A percentile compares a stretch with the other conserved stretches of the same genome.
Evolutionary conservation across 176 grass and related monocot species (phyloP).

Genomic region (Microstegium vimineum): DNA sequence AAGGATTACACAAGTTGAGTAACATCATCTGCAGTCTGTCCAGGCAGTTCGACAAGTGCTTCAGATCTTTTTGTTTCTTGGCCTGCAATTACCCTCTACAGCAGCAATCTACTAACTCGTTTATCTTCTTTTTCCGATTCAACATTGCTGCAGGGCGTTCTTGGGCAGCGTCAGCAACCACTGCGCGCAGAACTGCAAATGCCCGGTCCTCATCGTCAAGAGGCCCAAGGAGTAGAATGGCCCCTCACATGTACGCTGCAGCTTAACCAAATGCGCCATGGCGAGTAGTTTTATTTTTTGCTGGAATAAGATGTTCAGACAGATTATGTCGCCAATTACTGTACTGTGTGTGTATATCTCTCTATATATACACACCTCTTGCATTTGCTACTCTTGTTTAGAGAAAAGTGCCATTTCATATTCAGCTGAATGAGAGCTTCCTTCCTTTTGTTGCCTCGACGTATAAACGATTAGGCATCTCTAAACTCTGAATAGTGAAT

Average conservation of each 20-base stretch:
- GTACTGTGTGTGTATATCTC: neutral
- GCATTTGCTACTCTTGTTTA: neutral
- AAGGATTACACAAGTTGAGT: neutral
- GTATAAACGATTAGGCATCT: neutral
- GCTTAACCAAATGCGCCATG: neutral
- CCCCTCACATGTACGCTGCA: no score
- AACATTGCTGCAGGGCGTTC: constrained; percentile 31
- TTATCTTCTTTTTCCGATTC: neutral
- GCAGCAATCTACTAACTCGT: neutral
- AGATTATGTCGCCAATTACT: neutral
- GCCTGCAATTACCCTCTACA: neutral
- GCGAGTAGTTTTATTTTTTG: no score
- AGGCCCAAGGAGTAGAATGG: constrained; percentile 29
- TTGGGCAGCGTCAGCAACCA: constrained; percentile 62
- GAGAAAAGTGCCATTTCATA: neutral
- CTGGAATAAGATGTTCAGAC: neutral
- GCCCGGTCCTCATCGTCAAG: constrained; percentile 52
- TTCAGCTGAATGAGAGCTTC: neutral
- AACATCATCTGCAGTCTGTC: neutral
- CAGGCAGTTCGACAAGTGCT: neutral
- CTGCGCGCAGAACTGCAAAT: constrained; percentile 57
- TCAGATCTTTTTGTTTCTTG: neutral
- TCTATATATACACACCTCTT: no score
- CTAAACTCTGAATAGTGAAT: neutral
- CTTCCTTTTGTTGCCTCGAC: neutral